Evolutionary conservation across 805 yeast genomes (phyloP).

Genomic region (Candida verbasci): DNA sequence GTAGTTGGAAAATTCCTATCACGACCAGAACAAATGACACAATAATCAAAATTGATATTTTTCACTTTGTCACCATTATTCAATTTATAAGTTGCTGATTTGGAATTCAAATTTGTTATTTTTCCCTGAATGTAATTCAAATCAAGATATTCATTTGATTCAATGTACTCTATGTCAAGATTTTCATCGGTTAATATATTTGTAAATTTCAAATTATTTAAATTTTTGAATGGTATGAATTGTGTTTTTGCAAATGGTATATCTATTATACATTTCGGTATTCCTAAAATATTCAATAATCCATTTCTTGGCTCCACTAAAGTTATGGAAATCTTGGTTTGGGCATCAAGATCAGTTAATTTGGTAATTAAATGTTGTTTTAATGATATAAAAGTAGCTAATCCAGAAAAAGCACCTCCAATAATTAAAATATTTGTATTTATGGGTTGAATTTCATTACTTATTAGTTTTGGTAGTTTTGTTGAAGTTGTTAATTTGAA

Average conservation of each 20-base stretch:
- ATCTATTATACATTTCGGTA: conserved; percentile 37
- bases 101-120: conserved; percentile 21
- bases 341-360: not conserved
- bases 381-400: conserved; percentile 29
- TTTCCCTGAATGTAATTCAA: conserved; percentile 31
- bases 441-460: conserved; percentile 13
- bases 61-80: conserved; percentile 8
- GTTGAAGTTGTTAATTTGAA: conserved; percentile 1
- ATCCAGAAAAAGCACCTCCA: conserved; percentile 42
- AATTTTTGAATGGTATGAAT: conserved; percentile 27
- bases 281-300: conserved; percentile 34
- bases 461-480: not conserved
- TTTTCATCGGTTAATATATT: conserved; percentile 18
- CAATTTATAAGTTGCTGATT: conserved; percentile 23
- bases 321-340: conserved; percentile 22
- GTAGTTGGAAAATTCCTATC: conserved; percentile 52
- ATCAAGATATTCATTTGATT: conserved; percentile 5
- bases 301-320: conserved; percentile 39
- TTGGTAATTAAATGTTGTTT: conserved; percentile 4
- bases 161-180: not conserved
- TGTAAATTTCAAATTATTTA: conserved; percentile 26
- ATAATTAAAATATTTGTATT: conserved; percentile 33
- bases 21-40: conserved; percentile 46
- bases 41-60: conserved; percentile 40
- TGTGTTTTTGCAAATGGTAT: conserved; percentile 35